Conservation (phyloP, 2,329 filamentous ascomycete species). For the Fusarium fracticaudum region DNA sequence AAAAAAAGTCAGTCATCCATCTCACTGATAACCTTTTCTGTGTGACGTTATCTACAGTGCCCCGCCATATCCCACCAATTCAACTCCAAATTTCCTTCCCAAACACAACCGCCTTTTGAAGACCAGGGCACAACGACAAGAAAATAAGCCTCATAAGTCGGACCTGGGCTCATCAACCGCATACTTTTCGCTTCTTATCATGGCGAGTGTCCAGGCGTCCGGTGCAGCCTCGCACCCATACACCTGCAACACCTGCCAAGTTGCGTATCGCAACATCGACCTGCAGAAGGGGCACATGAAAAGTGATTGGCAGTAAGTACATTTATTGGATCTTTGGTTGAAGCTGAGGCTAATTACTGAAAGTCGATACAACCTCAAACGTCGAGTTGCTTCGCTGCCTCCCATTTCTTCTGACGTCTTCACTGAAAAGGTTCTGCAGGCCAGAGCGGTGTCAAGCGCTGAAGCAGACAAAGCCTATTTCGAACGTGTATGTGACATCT, state of each 20-base stretch:
- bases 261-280: conserved; percentile 94
- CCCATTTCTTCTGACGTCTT: conserved; percentile 93
- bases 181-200: conserved; percentile 39
- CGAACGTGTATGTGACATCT: conserved; percentile 82
- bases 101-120: conserved; percentile 4
- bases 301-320: conserved; percentile 94
- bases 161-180: not conserved
- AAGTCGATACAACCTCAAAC: conserved; percentile 95
- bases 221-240: conserved; percentile 77
- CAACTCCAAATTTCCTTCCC: conserved; percentile 36
- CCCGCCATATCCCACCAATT: conserved; percentile 44
- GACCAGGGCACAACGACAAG: not conserved
- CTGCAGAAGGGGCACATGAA: conserved; percentile 96
- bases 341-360: not conserved
- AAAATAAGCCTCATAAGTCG: not conserved
- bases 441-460: conserved; percentile 83
- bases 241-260: conserved; percentile 98
- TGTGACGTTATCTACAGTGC: conserved; percentile 44
- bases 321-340: no score
- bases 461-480: conserved; percentile 90
- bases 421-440: conserved; percentile 93
- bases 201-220: conserved; percentile 56
- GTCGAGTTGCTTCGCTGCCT: conserved; percentile 87
- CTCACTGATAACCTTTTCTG: conserved; percentile 36
- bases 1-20: conserved; percentile 40